phyloP scores from a whole-genome alignment of 202 grass and related monocot species.

The Panicum hallii region DNA sequence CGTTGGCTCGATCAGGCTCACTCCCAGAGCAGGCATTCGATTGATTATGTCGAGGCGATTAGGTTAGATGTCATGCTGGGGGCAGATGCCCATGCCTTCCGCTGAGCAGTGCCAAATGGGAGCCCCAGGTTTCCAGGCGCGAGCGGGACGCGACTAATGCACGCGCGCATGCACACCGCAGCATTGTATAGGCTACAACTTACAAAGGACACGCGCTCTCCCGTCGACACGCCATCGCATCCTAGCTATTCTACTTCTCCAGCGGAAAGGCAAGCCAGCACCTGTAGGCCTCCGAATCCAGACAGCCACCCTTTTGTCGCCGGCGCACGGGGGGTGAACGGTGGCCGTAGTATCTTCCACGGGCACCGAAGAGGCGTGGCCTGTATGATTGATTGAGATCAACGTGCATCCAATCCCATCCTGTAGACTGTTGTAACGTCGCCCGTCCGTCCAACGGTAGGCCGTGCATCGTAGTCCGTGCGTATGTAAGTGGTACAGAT shows the following conservation, averaged over 20 bases:
- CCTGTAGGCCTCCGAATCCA: background rate
- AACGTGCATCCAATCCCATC: background rate
- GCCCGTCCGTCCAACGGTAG: slow-evolving; percentile 23
- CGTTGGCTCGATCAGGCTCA: no score
- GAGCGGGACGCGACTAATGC: background rate
- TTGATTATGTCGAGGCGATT: no score
- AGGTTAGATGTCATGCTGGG: no score
- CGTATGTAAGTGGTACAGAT: background rate
- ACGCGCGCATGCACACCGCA: no score
- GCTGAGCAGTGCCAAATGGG: background rate
- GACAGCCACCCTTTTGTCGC: background rate
- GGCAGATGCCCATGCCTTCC: background rate
- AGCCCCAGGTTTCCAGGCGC: background rate
- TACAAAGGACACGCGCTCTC: background rate
- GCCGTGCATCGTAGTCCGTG: slow-evolving; percentile 32
- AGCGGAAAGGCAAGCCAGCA: background rate
- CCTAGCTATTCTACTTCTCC: background rate
- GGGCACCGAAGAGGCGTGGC: background rate
- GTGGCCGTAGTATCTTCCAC: slow-evolving; percentile 13
- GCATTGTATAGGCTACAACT: no score
- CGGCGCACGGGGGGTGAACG: background rate
- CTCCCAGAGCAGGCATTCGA: no score
- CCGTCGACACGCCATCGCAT: background rate
- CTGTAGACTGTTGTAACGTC: background rate
- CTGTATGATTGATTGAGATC: background rate